These are phyloP conservation scores for Periglandula ipomoeae DNA, from an alignment of 2,329 filamentous ascomycete genomes.

Conservation along the genomic window DNA sequence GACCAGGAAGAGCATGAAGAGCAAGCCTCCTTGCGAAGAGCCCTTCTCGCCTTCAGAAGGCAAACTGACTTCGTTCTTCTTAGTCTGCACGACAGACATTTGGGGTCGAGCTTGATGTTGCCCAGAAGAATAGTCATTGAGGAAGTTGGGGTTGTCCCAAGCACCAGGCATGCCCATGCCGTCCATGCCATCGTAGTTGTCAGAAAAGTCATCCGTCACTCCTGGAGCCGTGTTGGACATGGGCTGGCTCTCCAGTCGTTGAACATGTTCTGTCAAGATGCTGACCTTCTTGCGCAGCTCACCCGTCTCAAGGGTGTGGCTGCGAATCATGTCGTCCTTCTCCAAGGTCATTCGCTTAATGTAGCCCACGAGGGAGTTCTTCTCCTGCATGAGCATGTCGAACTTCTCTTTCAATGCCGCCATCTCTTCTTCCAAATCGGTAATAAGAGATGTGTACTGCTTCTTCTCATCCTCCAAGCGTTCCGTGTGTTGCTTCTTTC, in stretches of 20 bases:
- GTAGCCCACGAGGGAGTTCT: slow-evolving; percentile 65
- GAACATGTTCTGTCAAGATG: slow-evolving; percentile 64
- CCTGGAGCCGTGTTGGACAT: slow-evolving; percentile 24
- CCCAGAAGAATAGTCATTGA: slow-evolving; percentile 60
- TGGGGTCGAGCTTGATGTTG: slow-evolving; percentile 49
- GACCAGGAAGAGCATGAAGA: slow-evolving; percentile 93
- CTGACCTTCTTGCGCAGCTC: slow-evolving; percentile 89
- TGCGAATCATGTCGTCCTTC: slow-evolving; percentile 84
- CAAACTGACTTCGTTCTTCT: slow-evolving; percentile 33
- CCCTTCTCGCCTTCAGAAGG: slow-evolving; percentile 49
- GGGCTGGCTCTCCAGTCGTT: slow-evolving; percentile 55
- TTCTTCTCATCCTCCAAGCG: slow-evolving; percentile 96
- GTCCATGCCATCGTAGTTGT: slow-evolving; percentile 74
- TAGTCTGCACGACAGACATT: slow-evolving; percentile 42
- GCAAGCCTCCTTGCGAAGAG: slow-evolving; percentile 67
- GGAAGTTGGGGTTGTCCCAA: slow-evolving; percentile 70
- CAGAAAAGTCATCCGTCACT: slow-evolving; percentile 54
- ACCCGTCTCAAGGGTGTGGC: slow-evolving; percentile 81
- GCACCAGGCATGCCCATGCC: slow-evolving; percentile 69
- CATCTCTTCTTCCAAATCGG: slow-evolving; percentile 70
- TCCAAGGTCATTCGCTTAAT: slow-evolving; percentile 71
- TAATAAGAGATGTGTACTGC: slow-evolving; percentile 68
- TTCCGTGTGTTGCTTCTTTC: slow-evolving; percentile 98
- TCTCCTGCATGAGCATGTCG: slow-evolving; percentile 62
- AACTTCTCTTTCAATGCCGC: slow-evolving; percentile 57